A percentile compares a stretch with the other conserved stretches of the same genome.
phyloP scores from a whole-genome alignment of 148 eudicot species.

The Suaeda aralocaspica region DNA sequence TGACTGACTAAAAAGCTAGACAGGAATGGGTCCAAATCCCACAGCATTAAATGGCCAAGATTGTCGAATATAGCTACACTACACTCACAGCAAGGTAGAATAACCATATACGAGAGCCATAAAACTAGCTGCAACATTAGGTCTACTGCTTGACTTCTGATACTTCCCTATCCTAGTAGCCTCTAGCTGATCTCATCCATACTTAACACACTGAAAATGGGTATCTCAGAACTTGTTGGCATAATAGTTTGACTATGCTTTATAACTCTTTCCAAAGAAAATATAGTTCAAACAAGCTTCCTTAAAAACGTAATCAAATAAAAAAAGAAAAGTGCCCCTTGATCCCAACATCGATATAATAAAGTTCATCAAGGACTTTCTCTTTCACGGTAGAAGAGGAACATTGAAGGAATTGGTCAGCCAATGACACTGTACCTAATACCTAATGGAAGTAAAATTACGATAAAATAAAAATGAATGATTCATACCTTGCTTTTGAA shows the following conservation, averaged over 20 bases:
- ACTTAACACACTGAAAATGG: too few relatives aligned
- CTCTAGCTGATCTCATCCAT: too few relatives aligned
- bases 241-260: too few relatives aligned
- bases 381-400: too few relatives aligned
- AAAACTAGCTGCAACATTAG: background rate
- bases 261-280: too few relatives aligned
- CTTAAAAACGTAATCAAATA: too few relatives aligned
- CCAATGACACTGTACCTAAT: background rate
- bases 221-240: too few relatives aligned
- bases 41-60: background rate
- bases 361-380: too few relatives aligned
- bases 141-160: conserved; percentile 4
- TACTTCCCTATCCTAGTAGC: background rate
- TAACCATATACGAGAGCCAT: background rate
- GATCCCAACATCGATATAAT: too few relatives aligned
- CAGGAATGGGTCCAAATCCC: background rate
- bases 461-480: background rate
- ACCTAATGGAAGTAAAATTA: background rate
- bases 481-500: conserved; percentile 14
- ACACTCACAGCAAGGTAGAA: background rate
- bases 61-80: background rate
- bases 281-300: too few relatives aligned
- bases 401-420: too few relatives aligned
- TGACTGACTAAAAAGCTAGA: background rate
- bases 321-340: too few relatives aligned